Conservation (phyloP, 2,329 filamentous ascomycete species). For the Phoma herbarum region DNA sequence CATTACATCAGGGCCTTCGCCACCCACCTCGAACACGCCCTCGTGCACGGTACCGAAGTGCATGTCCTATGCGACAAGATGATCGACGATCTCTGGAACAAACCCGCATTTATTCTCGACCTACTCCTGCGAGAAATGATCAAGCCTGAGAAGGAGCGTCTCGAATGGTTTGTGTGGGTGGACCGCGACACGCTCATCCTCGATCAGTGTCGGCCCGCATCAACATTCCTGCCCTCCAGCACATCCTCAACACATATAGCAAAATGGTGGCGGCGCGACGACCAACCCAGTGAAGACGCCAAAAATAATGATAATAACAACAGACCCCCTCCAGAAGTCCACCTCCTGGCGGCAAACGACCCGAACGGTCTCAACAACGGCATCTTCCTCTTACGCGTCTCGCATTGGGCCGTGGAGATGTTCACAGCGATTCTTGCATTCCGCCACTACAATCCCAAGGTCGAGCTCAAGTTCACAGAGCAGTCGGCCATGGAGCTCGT, state of each 20-base stretch:
- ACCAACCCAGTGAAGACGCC: background rate
- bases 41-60: conserved; percentile 54
- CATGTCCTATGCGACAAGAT: conserved; percentile 54
- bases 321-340: conserved; percentile 23
- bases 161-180: conserved; percentile 57
- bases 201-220: conserved; percentile 54
- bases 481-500: conserved; percentile 55
- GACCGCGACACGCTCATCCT: conserved; percentile 57
- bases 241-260: conserved; percentile 22
- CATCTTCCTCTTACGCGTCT: conserved; percentile 54
- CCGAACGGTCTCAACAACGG: conserved; percentile 56
- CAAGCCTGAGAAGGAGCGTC: conserved; percentile 50
- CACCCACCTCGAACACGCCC: conserved; percentile 54
- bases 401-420: conserved; percentile 51
- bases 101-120: conserved; percentile 55
- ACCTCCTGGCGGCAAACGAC: conserved; percentile 52
- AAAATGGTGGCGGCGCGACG: conserved; percentile 27
- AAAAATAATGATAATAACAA: background rate
- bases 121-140: conserved; percentile 48
- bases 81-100: conserved; percentile 57
- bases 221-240: conserved; percentile 50
- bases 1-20: conserved; percentile 54
- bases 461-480: conserved; percentile 50
- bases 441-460: conserved; percentile 51
- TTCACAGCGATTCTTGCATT: conserved; percentile 53